Base-by-base conservation (phyloP, 1,284 basidiomycete species). In the Sphaerobolus stellatus region DNA sequence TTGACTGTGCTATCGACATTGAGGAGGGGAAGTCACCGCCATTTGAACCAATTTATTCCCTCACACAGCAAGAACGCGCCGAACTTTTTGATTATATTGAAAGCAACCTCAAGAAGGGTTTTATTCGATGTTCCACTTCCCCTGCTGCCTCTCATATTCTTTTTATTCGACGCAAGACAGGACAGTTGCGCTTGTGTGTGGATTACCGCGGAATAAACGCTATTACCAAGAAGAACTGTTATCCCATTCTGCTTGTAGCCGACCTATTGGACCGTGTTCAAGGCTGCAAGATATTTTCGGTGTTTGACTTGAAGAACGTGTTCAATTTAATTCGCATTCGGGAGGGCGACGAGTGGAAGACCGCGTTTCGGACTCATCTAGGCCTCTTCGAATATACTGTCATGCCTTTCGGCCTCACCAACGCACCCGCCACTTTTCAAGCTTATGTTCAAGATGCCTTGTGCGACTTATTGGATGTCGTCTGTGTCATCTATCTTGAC, bases 341-440 rank as follows among this genome's bases (percentile, higher is more conserved):
- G 1, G 57, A 65, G 22, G 70, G 70, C n/a, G 5, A 76, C 54
- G 64, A 73, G 50, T 72, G 70, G 68, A 73, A 74, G 56, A 66
- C 63, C 20, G 56, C 71, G 1, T 74, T 74, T 59, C 30, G 50
- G 2, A 72, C 71, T 1, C 55, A 64, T 11, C 64, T 62, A n/a
- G 45, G 45, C 22, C 45, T 49, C 3, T 49, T 31, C 29, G 48
- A 47, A 27, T 27, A 9, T 18, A 11, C 18, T 11, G 33, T 36
- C 11, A 36, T 36, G 33, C 18, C 18, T 36, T 36, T 36, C 18
- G 33, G 33, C 18, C 33, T 36, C 33, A 36, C 33, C 33, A 36
- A 36, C 18, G 18, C 13, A 11, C 33, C 33, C 18, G 33, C 33
- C 11, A 36, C 33, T 11, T 36, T 36, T 18, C 33, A 36, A 18